These are phyloP conservation scores for Nissolia schottii DNA, from an alignment of 306 rosid genomes.

Conservation along the genomic window DNA sequence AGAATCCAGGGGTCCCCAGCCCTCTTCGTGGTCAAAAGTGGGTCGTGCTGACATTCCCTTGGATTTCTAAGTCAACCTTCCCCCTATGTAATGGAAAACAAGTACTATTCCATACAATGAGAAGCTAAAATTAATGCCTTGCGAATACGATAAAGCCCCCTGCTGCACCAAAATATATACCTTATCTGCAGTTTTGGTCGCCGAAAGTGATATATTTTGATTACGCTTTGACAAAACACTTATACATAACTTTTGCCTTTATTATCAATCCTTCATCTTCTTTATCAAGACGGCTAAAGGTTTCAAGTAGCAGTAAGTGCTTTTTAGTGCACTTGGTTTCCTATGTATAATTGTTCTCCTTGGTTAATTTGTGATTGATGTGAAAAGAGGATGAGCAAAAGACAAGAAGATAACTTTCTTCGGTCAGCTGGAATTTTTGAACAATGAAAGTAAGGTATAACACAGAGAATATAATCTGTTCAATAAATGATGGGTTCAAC, in stretches of 20 bases:
- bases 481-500: background rate
- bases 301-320: background rate
- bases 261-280: background rate
- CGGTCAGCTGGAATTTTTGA: background rate
- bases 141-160: constrained; percentile 13
- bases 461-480: background rate
- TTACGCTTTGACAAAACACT: background rate
- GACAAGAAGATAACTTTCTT: background rate
- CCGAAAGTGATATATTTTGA: constrained; percentile 20
- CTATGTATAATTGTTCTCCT: background rate
- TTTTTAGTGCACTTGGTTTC: background rate
- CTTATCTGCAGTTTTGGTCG: constrained; percentile 32
- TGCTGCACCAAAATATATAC: background rate
- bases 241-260: background rate
- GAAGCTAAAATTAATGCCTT: constrained; percentile 24
- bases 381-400: background rate
- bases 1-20: constrained; percentile 39
- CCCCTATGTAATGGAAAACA: background rate
- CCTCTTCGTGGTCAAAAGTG: constrained; percentile 37
- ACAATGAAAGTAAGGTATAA: background rate
- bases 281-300: background rate
- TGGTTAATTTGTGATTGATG: background rate
- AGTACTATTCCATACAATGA: background rate
- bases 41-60: constrained; percentile 42
- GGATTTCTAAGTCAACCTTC: constrained; percentile 36